Evolutionary conservation across 371 early-diverging fungal genomes (phyloP).

Genomic region (Lichtheimia hyalospora): DNA sequence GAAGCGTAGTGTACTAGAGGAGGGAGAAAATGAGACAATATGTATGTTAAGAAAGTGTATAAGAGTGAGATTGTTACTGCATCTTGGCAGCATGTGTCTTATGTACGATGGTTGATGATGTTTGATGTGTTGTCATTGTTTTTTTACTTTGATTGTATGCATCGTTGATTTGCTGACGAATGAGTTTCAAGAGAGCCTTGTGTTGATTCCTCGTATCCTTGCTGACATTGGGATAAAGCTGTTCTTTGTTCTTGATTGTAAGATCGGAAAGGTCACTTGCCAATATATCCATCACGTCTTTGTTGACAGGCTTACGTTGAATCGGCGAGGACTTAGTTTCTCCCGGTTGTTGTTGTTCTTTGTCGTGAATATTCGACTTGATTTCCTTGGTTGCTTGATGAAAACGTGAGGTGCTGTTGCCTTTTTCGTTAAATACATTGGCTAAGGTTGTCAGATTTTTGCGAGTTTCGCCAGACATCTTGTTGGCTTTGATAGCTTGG

Average conservation of each 20-base stretch:
- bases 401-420: not conserved
- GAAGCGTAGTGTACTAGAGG: too few species aligned
- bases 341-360: not conserved
- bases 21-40: too few species aligned
- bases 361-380: too few species aligned
- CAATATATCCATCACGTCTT: slow-evolving; percentile 16
- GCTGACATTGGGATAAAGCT: not conserved
- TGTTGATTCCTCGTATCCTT: not conserved
- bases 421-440: slow-evolving; percentile 18
- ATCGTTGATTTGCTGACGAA: slow-evolving; percentile 9
- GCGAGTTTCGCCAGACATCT: slow-evolving; percentile 14
- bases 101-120: too few species aligned
- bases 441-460: slow-evolving; percentile 29
- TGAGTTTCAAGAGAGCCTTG: not conserved
- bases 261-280: slow-evolving; percentile 11
- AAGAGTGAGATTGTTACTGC: too few species aligned
- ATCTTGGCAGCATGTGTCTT: too few species aligned
- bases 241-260: slow-evolving; percentile 3
- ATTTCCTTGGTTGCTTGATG: not conserved
- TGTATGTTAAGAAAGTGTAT: too few species aligned
- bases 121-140: too few species aligned
- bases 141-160: not conserved
- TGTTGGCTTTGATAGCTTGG: slow-evolving; percentile 16
- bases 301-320: not conserved
- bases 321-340: not conserved